Base-by-base conservation (phyloP, 768 basidiomycete genomes). In the Boletus insuetus region DNA sequence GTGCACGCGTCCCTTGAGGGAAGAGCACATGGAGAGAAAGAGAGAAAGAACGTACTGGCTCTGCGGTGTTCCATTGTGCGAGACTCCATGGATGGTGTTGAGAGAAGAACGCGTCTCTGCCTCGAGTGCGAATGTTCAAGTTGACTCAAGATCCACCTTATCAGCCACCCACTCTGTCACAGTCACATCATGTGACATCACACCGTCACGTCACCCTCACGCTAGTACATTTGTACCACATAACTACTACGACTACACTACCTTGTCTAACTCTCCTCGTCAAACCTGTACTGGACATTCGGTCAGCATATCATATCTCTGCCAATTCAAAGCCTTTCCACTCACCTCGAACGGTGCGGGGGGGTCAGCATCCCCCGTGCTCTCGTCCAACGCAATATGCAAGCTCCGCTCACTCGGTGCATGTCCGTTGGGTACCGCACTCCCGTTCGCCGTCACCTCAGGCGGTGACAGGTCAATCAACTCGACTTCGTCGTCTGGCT, bases 281-380 rank as follows among this genome's bases (percentile, higher is more conserved):
- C 86, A 61, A 92, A 92, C 11, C 83, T 87, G 67, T 91, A 91
- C 90, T 91, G 60, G 24, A n/a, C 17, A 35, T 48, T 48, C 39
- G 1, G 56, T 73, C 54, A 74, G 69, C 40, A 56, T 29, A 40
- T 5, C 40, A 56, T 29, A 40, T 5, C 16, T 42, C 45, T 26
- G 12, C n/a, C 40, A 40, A 16, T 17, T 35, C 16, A 19, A 5
- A 14, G 0, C 16, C 6, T n/a, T 22, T 8, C 2, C 46, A 75
- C 87, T 56, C 63, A 93, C 91, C 85, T 95, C 91, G 64, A 96
- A 96, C 24, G 89, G 69, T 64, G 79, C 81, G 65, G 94, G 94
- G 13, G 85, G 82, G 41, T 83, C 86, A 24, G 83, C 85, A 64
- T 94, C 91, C 10, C 85, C 82, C 17, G 79, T 80, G 64, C 69